phyloP scores from a whole-genome alignment of 805 yeast genomes.

The Starmerella floricola region DNA sequence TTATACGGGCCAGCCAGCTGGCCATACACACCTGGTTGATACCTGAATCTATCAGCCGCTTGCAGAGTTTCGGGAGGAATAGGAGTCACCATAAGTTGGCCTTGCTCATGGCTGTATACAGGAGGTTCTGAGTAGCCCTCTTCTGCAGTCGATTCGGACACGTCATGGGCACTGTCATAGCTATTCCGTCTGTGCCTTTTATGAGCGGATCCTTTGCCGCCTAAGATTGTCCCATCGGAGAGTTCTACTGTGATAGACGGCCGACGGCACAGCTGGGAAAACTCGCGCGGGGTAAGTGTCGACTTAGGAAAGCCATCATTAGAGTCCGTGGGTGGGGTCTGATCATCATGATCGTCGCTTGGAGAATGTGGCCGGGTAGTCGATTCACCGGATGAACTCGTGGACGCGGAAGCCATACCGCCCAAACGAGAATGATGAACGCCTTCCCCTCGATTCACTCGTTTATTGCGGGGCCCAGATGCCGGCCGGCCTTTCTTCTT shows the following conservation, averaged over 20 bases:
- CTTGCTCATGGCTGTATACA: not conserved
- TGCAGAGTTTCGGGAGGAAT: not conserved
- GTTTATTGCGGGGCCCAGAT: slow-evolving; percentile 49
- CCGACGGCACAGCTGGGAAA: not conserved
- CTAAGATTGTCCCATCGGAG: slow-evolving; percentile 7
- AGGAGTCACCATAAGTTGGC: too few species aligned
- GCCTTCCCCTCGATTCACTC: slow-evolving; percentile 1
- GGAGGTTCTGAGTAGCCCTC: not conserved
- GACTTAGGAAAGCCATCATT: slow-evolving; percentile 1
- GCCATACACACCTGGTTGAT: slow-evolving; percentile 1
- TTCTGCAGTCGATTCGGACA: not conserved
- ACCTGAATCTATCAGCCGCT: not conserved
- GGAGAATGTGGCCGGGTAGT: too few species aligned
- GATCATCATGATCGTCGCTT: too few species aligned
- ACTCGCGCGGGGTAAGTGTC: slow-evolving; percentile 2
- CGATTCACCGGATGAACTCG: too few species aligned
- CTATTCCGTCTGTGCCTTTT: too few species aligned
- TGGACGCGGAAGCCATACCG: too few species aligned
- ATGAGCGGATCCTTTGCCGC: not conserved
- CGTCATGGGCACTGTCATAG: too few species aligned
- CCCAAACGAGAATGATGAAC: not conserved
- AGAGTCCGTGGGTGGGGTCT: too few species aligned
- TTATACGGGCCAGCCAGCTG: slow-evolving; percentile 6
- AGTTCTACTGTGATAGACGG: not conserved
- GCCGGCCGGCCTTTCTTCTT: slow-evolving; percentile 96